These are phyloP conservation scores for Aureobasidium musti DNA, from an alignment of 2,329 filamentous ascomycete genomes.

Conservation along the genomic window DNA sequence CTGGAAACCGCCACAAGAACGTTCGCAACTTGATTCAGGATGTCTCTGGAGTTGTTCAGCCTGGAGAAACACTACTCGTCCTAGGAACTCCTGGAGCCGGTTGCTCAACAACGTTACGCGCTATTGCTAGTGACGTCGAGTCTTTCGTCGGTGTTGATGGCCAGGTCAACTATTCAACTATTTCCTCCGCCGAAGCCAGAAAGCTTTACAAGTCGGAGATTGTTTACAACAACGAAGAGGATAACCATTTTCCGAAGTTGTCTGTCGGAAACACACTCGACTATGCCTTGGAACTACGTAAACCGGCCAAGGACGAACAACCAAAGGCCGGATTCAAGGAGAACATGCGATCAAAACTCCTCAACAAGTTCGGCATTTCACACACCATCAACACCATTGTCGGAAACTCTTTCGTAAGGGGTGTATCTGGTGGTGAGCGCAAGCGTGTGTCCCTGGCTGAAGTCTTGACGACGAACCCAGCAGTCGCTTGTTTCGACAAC, in stretches of 20 bases:
- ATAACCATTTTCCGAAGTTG: conserved; percentile 59
- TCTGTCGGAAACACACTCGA: conserved; percentile 60
- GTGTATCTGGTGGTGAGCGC: conserved; percentile 60
- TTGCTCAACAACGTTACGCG: conserved; percentile 68
- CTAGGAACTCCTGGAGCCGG: conserved; percentile 38
- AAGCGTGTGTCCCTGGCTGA: conserved; percentile 65
- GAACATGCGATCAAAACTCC: conserved; percentile 66
- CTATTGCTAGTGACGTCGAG: conserved; percentile 61
- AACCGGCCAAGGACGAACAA: conserved; percentile 59
- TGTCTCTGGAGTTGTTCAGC: conserved; percentile 28
- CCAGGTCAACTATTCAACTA: conserved; percentile 43
- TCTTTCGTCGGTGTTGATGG: conserved; percentile 52
- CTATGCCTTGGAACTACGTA: conserved; percentile 59
- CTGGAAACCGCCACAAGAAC: conserved; percentile 15
- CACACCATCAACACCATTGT: conserved; percentile 60
- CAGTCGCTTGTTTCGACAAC: conserved; percentile 52
- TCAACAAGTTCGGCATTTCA: conserved; percentile 68
- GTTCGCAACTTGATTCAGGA: conserved; percentile 28
- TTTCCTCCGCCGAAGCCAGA: conserved; percentile 69
- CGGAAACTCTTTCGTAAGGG: conserved; percentile 61
- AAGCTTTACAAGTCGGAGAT: conserved; percentile 66
- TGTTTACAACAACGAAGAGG: conserved; percentile 52
- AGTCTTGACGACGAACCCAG: conserved; percentile 46
- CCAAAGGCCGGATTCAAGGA: conserved; percentile 57
- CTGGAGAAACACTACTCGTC: conserved; percentile 30